Evolutionary conservation across 192 early-diverging fungal species (phyloP).

Genomic region (Entophlyctis helioformis): DNA sequence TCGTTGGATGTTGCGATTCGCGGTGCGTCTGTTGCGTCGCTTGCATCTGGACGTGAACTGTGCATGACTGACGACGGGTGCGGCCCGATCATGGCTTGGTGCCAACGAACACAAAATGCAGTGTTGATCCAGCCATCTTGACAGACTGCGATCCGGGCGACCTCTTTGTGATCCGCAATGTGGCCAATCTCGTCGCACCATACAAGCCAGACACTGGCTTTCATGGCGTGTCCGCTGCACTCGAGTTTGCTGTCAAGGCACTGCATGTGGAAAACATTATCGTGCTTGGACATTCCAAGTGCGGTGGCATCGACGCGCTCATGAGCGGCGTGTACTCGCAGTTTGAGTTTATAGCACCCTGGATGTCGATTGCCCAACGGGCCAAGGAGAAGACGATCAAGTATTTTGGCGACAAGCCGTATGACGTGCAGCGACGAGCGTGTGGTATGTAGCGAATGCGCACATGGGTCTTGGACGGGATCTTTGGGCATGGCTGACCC

Average conservation of each 20-base stretch:
- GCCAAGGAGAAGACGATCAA: conserved; percentile 26
- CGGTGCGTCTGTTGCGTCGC: neutral
- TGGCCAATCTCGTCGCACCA: conserved; percentile 30
- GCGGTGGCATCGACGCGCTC: conserved; percentile 28
- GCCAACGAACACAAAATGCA: too few relatives aligned
- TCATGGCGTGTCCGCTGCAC: conserved; percentile 26
- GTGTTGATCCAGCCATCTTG: conserved; percentile 37
- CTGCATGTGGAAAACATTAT: conserved; percentile 29
- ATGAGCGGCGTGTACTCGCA: conserved; percentile 12
- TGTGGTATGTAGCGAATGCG: conserved; percentile 10
- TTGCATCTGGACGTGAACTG: conserved; percentile 1
- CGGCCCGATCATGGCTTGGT: too few relatives aligned
- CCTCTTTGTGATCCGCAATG: conserved; percentile 33
- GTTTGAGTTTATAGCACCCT: conserved; percentile 26
- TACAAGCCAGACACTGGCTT: conserved; percentile 16
- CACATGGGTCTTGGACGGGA: too few relatives aligned
- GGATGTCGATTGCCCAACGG: conserved; percentile 27
- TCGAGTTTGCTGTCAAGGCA: conserved; percentile 33
- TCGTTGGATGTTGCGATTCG: conserved; percentile 36
- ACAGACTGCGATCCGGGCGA: conserved; percentile 40
- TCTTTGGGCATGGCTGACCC: too few relatives aligned
- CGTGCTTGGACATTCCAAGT: conserved; percentile 30
- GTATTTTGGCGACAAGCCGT: neutral
- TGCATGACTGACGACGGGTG: too few relatives aligned
- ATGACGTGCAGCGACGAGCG: conserved; percentile 1